Base-by-base conservation (phyloP, 768 basidiomycete genomes). In the Royoungia palumana region DNA sequence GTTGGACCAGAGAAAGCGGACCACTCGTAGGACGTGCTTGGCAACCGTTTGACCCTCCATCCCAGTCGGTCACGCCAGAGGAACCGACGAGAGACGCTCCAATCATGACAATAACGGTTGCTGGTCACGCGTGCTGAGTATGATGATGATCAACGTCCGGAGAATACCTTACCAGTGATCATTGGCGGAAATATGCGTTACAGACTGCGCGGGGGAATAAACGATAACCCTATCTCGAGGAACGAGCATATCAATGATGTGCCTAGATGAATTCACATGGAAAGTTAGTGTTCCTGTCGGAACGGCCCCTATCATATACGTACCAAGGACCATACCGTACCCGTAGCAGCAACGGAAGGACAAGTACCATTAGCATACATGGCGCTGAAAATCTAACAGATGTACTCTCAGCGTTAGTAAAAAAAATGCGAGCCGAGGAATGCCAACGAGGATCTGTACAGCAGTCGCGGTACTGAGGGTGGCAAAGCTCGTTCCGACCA, bases 311-410 rank as follows among this genome's bases (percentile, higher is more conserved):
- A 17, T 4, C 11, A 1, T 38, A 21, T 14, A 55, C 71, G 37
- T 56, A 81, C 89, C 85, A 22, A 91, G 75, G 4, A 91, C 71
- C 69, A 77, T 85, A 20, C 89, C 89, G 59, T 86, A 92, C 0
- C 88, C 89, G 47, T 66, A 11, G 66, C 71, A 0, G 72, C 75
- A 3, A 72, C 76, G 1, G 77, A 79, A 0, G 86, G 75, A 66
- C 90, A 94, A 2, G 85, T 89, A 2, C 89, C 89, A 49, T 89
- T 79, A 2, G 68, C 75, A 66, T 94, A 93, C 79, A 90, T 82
- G 4, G 82, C 76, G 53, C 81, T 66, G 61, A 92, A 89, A 35
- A 89, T 82, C 84, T 85, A 50, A 35, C 11, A 27, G 11, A 12
- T 35, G 43, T 27, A 37, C 21, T 2, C 20, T 28, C 48, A 44